Conservation (phyloP, 2,329 filamentous ascomycete species). For the Paraconiothyrium brasiliense region DNA sequence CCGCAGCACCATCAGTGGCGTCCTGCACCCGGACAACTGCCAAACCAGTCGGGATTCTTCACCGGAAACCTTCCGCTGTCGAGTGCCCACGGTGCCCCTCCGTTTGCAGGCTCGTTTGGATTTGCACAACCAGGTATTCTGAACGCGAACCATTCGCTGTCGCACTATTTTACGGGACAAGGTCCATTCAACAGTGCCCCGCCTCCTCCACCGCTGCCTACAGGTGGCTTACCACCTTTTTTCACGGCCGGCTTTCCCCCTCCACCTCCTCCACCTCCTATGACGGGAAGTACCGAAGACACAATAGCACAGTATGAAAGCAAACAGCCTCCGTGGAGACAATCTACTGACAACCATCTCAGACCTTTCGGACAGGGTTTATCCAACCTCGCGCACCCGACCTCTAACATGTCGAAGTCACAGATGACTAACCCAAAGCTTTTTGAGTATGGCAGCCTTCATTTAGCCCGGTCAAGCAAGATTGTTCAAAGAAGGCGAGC, state of each 20-base stretch:
- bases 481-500: conserved; percentile 19
- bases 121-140: neutral
- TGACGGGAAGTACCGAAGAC: neutral
- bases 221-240: neutral
- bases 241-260: neutral
- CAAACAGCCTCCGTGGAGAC: neutral
- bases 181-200: neutral
- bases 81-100: neutral
- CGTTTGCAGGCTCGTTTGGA: neutral
- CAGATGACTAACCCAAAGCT: neutral
- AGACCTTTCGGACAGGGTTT: neutral
- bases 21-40: neutral
- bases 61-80: neutral
- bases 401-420: neutral
- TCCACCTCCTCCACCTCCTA: neutral
- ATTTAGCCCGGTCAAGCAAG: neutral
- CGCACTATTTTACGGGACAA: neutral
- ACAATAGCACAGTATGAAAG: neutral
- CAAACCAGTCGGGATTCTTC: neutral
- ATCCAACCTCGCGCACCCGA: neutral
- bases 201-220: neutral
- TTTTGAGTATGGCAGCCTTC: conserved; percentile 1
- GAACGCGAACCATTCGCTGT: neutral
- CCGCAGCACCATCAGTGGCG: neutral
- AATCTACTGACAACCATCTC: neutral